These are phyloP conservation scores for Apiospora sp. DNA, from an alignment of 2,329 filamentous ascomycete species.

Conservation along the genomic window DNA sequence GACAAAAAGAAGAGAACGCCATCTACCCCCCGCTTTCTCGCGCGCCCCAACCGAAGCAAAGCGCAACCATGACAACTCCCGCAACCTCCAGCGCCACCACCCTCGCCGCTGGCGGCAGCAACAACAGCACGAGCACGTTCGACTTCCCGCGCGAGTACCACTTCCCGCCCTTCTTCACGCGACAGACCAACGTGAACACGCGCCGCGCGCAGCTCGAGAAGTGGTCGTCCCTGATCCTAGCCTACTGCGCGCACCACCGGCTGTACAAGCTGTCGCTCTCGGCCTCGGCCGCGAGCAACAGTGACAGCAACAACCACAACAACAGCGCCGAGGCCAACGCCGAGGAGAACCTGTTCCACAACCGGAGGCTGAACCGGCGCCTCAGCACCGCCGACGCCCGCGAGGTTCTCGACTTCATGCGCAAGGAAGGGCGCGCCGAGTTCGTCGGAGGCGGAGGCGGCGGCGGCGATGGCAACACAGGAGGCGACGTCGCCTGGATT, in stretches of 20 bases:
- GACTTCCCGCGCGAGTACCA: constrained; percentile 70
- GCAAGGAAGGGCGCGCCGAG: constrained; percentile 69
- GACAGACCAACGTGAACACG: constrained; percentile 77
- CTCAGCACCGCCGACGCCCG: constrained; percentile 60
- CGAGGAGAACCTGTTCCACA: constrained; percentile 62
- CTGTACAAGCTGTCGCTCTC: constrained; percentile 78
- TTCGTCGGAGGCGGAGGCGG: constrained; percentile 55
- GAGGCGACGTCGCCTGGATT: constrained; percentile 71
- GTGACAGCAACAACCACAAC: constrained; percentile 45
- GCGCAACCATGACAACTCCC: constrained; percentile 10
- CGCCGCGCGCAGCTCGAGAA: constrained; percentile 79
- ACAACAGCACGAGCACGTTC: constrained; percentile 47
- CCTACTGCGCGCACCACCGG: constrained; percentile 82
- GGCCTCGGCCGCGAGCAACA: constrained; percentile 39
- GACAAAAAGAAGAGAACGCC: neutral
- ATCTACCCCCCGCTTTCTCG: neutral
- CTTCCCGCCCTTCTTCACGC: constrained; percentile 88
- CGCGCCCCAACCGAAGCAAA: neutral
- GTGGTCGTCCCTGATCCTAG: constrained; percentile 86
- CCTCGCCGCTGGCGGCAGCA: neutral
- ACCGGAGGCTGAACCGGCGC: constrained; percentile 60
- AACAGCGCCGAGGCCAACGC: constrained; percentile 19
- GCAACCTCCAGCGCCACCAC: neutral
- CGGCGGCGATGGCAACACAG: constrained; percentile 41
- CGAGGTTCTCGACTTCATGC: constrained; percentile 67